phyloP scores from a whole-genome alignment of 345 rosid genomes.

The Noccaea caerulescens region DNA sequence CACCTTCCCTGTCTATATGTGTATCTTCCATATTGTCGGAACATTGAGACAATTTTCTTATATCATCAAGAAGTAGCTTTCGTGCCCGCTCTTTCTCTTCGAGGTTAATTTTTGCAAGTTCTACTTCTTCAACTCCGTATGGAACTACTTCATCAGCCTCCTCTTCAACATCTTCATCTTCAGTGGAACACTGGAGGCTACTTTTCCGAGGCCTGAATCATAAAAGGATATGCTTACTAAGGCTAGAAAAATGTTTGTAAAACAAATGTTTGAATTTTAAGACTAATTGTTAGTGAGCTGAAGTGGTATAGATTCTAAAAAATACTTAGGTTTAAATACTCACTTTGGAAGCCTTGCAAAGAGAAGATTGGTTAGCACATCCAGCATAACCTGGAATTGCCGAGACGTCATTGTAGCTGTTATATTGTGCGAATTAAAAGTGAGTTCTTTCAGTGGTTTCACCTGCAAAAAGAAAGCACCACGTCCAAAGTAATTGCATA shows the following conservation, averaged over 20 bases:
- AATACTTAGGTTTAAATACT: conserved; percentile 43
- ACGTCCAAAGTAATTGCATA: too few relatives aligned
- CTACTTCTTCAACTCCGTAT: conserved; percentile 96
- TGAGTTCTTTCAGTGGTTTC: conserved; percentile 95
- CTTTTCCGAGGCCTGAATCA: conserved; percentile 85
- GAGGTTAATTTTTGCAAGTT: conserved; percentile 85
- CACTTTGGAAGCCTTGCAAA: conserved; percentile 98
- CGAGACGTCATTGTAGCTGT: conserved; percentile 97
- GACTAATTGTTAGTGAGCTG: conserved; percentile 8
- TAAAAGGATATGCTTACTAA: conserved; percentile 31
- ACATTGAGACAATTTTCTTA: conserved; percentile 67
- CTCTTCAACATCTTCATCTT: conserved; percentile 96
- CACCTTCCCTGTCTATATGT: conserved; percentile 44
- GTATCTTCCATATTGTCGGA: conserved; percentile 61
- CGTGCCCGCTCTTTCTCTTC: conserved; percentile 77
- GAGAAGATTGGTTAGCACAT: conserved; percentile 95
- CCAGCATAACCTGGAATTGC: conserved; percentile 96
- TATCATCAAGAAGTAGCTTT: conserved; percentile 78
- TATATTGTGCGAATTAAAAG: conserved; percentile 83
- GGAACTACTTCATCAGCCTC: conserved; percentile 99
- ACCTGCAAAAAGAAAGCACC: conserved; percentile 53
- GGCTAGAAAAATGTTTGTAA: neutral
- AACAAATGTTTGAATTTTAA: conserved; percentile 11
- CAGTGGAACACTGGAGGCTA: conserved; percentile 81
- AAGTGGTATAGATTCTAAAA: conserved; percentile 3